phyloP scores from a whole-genome alignment of 768 basidiomycete species.

The Mycena sanguinolenta region DNA sequence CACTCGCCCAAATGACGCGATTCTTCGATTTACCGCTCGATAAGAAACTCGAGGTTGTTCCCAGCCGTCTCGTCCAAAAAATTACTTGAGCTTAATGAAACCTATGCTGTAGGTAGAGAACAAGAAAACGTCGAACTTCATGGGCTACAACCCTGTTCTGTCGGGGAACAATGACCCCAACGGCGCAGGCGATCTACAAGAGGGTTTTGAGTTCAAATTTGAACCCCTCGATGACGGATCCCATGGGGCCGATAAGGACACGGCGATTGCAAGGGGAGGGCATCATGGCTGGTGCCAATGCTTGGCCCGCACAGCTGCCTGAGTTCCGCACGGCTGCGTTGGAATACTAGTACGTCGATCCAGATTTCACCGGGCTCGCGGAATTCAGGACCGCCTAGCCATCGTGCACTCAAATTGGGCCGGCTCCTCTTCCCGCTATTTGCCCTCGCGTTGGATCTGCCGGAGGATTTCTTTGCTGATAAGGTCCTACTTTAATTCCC shows the following conservation, averaged over 20 bases:
- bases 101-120: conserved; percentile 86
- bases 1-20: conserved; percentile 62
- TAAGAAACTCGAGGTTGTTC: conserved; percentile 73
- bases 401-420: conserved; percentile 50
- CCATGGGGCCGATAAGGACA: conserved; percentile 42
- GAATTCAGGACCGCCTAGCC: conserved; percentile 41
- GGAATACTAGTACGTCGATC: conserved; percentile 71
- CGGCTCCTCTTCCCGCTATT: conserved; percentile 75
- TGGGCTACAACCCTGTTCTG: conserved; percentile 78
- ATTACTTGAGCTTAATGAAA: no score
- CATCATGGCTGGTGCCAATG: conserved; percentile 77
- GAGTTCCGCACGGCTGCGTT: conserved; percentile 72
- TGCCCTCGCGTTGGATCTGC: conserved; percentile 73
- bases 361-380: not conserved
- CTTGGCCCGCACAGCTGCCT: conserved; percentile 79
- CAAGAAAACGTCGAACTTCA: conserved; percentile 77
- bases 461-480: conserved; percentile 74
- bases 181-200: conserved; percentile 89
- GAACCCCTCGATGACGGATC: conserved; percentile 57
- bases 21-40: conserved; percentile 79
- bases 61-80: not conserved
- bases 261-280: conserved; percentile 61
- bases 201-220: conserved; percentile 91
- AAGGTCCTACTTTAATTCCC: conserved; percentile 58
- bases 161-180: conserved; percentile 82